These are phyloP conservation scores for Alternaria consortialis DNA, from an alignment of 2,329 filamentous ascomycete species.

Conservation along the genomic window DNA sequence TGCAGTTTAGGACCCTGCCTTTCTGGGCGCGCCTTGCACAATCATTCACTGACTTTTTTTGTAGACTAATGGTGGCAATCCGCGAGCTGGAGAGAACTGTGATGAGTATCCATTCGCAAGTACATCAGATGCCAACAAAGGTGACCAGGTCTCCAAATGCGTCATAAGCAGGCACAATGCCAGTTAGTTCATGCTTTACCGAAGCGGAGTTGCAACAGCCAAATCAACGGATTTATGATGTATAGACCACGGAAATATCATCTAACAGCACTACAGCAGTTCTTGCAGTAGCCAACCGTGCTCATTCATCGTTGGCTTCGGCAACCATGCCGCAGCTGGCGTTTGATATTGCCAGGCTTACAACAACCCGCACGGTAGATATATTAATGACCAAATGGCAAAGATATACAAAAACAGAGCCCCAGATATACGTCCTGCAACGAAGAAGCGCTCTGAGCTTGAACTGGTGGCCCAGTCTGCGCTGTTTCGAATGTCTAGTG, in stretches of 20 bases:
- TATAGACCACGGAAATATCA: background rate
- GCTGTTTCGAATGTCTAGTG: slow-evolving; percentile 1
- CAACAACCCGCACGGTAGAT: background rate
- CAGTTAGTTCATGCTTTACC: background rate
- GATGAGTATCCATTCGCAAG: slow-evolving; percentile 3
- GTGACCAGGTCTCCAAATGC: slow-evolving; percentile 1
- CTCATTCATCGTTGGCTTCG: background rate
- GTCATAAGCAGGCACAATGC: background rate
- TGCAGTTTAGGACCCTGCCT: background rate
- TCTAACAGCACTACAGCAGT: background rate
- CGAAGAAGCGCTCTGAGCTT: background rate
- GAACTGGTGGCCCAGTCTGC: background rate
- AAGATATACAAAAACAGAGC: background rate
- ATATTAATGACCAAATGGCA: background rate
- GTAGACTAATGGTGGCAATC: background rate
- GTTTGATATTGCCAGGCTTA: background rate
- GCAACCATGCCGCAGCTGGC: background rate
- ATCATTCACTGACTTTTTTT: background rate
- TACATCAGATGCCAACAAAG: background rate
- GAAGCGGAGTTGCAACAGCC: background rate
- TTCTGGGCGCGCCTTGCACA: background rate
- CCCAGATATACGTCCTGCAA: background rate
- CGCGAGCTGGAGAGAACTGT: slow-evolving; percentile 2
- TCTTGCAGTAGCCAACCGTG: background rate
- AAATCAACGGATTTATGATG: background rate